Conservation (phyloP, 2,329 filamentous ascomycete species). For the Ophiostoma perfectum region DNA sequence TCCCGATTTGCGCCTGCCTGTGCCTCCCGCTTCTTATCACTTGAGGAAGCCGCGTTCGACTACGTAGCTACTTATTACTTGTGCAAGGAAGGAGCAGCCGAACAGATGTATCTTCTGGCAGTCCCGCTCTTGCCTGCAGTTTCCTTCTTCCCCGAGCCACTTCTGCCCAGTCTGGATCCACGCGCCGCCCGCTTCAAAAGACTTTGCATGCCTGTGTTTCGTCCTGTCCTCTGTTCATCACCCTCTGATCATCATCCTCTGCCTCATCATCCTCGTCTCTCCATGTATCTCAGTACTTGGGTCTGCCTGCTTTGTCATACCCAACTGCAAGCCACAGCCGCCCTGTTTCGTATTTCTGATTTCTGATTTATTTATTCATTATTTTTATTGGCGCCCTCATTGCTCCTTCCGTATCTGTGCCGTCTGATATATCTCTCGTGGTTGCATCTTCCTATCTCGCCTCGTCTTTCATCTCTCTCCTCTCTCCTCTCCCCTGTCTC, state of each 20-base stretch:
- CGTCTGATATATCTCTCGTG: conserved; percentile 16
- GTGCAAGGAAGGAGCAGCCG: not conserved
- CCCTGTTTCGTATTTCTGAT: not conserved
- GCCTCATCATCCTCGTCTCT: not conserved
- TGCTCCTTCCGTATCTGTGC: conserved; percentile 8
- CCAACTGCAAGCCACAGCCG: not conserved
- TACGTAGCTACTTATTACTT: not conserved
- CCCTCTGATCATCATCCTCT: not conserved
- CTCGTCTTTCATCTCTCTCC: conserved; percentile 3
- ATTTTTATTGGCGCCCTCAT: not conserved
- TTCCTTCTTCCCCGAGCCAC: conserved; percentile 1
- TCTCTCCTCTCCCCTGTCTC: not conserved
- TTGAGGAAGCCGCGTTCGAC: not conserved
- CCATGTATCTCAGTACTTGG: conserved; percentile 2
- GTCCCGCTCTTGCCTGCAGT: not conserved
- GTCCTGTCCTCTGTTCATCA: no score
- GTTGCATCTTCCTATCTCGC: conserved; percentile 9
- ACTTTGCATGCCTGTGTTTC: not conserved
- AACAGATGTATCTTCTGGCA: not conserved
- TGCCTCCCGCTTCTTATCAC: not conserved
- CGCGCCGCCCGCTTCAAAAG: not conserved
- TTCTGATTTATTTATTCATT: not conserved
- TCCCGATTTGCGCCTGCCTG: not conserved
- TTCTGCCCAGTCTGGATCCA: not conserved
- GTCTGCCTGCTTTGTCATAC: not conserved